Percentiles rank a stretch among this genome's conserved stretches.
These are phyloP conservation scores for Podospora pseudopauciseta DNA, from an alignment of 495 filamentous ascomycete species.

Conservation along the genomic window DNA sequence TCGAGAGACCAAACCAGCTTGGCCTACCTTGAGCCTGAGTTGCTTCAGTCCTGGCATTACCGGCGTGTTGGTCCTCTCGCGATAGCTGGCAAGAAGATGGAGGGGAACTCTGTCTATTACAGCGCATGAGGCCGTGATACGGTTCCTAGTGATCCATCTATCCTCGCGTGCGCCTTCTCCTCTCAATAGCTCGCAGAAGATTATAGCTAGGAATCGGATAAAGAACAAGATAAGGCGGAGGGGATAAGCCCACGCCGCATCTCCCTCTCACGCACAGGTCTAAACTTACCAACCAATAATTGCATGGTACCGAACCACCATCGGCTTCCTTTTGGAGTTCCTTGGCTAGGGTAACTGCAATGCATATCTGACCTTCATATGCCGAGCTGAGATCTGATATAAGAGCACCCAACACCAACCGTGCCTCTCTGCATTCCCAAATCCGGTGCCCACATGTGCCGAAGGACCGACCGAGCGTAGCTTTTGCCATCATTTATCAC, in stretches of 20 bases:
- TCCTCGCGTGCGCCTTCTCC: neutral
- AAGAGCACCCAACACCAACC: neutral
- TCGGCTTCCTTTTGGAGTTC: neutral
- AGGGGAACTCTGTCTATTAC: neutral
- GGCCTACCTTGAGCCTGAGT: too few species aligned
- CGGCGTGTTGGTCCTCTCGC: too few species aligned
- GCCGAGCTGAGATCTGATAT: neutral
- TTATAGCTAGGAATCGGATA: neutral
- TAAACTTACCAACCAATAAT: neutral
- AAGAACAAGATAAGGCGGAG: neutral
- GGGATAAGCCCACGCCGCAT: neutral
- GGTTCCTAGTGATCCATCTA: neutral
- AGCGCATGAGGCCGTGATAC: neutral
- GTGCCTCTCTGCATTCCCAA: neutral
- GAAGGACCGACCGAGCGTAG: too few species aligned
- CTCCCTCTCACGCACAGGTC: neutral
- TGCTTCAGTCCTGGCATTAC: too few species aligned
- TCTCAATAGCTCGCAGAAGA: neutral
- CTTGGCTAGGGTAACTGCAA: neutral
- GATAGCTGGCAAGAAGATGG: neutral
- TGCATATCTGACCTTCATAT: neutral
- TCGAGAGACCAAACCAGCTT: neutral
- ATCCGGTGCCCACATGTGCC: neutral
- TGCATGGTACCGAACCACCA: neutral
- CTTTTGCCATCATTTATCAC: too few species aligned